Conservation (phyloP, 1,284 basidiomycete species). For the Ceratobasidium sp. region DNA sequence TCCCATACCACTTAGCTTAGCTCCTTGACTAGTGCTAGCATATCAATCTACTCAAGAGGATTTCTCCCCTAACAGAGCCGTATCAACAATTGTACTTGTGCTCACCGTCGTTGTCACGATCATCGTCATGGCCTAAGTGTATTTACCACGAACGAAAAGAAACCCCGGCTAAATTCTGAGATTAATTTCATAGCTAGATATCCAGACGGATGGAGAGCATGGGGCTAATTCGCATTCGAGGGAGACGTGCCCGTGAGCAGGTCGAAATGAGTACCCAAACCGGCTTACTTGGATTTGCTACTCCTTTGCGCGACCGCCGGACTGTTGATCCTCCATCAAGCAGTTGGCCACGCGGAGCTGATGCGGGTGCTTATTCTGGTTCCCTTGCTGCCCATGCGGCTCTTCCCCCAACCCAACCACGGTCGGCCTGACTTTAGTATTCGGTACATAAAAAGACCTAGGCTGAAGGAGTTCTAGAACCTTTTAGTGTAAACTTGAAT, state of each 20-base stretch:
- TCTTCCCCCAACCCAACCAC: no score
- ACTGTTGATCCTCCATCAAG: not conserved
- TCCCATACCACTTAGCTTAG: no score
- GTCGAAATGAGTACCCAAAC: not conserved
- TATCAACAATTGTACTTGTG: not conserved
- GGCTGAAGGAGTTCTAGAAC: no score
- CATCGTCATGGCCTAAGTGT: not conserved
- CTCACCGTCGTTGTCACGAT: not conserved
- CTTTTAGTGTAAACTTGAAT: no score
- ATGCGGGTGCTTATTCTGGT: constrained; percentile 6
- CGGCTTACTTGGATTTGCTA: no score
- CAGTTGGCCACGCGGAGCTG: not conserved
- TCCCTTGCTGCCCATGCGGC: no score
- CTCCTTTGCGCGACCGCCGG: not conserved
- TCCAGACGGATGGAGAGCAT: not conserved
- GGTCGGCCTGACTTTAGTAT: no score
- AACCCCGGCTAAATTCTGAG: not conserved
- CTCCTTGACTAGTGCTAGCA: not conserved
- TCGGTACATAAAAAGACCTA: no score
- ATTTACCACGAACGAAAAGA: not conserved
- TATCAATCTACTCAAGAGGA: not conserved
- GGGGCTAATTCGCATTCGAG: not conserved
- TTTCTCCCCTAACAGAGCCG: not conserved
- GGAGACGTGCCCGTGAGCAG: not conserved
- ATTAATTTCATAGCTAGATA: not conserved